Evolutionary conservation across 495 filamentous ascomycete genomes (phyloP).

Genomic region (Hypoxylon rickii): DNA sequence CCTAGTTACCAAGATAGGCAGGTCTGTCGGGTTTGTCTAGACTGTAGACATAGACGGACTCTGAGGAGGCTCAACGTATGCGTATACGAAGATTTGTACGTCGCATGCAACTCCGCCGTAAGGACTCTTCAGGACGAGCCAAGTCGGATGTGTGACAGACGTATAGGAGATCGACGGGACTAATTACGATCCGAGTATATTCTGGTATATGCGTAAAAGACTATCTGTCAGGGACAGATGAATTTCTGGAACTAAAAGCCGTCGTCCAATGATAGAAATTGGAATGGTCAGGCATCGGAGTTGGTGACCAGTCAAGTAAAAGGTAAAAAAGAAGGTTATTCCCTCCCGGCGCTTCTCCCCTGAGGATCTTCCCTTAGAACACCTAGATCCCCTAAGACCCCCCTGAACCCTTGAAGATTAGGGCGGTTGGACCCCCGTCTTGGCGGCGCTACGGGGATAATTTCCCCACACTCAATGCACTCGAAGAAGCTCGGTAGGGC

Average conservation of each 20-base stretch:
- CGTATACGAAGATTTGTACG: background rate
- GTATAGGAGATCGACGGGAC: constrained; percentile 22
- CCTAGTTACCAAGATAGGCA: too few species aligned
- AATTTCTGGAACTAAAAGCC: constrained; percentile 20
- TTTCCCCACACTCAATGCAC: constrained; percentile 15
- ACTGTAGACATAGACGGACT: background rate
- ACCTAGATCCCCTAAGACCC: background rate
- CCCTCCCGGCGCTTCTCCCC: too few species aligned
- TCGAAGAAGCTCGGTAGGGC: too few species aligned
- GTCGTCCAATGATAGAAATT: constrained; percentile 15
- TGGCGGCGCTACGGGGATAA: constrained; percentile 23
- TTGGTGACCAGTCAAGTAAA: constrained; percentile 19
- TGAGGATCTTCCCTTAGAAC: too few species aligned
- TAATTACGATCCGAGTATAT: constrained; percentile 19
- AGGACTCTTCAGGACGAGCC: too few species aligned
- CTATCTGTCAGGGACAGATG: constrained; percentile 34
- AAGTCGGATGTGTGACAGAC: constrained; percentile 29
- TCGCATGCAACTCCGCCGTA: constrained; percentile 1
- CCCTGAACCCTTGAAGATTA: constrained; percentile 8
- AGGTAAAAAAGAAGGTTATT: constrained; percentile 7
- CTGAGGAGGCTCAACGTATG: too few species aligned
- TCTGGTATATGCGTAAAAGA: too few species aligned
- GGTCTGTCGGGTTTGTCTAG: too few species aligned
- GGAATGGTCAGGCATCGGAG: constrained; percentile 27
- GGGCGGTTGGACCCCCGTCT: constrained; percentile 22